phyloP scores from a whole-genome alignment of 768 basidiomycete genomes.

The Cystobasidium onofrii region DNA sequence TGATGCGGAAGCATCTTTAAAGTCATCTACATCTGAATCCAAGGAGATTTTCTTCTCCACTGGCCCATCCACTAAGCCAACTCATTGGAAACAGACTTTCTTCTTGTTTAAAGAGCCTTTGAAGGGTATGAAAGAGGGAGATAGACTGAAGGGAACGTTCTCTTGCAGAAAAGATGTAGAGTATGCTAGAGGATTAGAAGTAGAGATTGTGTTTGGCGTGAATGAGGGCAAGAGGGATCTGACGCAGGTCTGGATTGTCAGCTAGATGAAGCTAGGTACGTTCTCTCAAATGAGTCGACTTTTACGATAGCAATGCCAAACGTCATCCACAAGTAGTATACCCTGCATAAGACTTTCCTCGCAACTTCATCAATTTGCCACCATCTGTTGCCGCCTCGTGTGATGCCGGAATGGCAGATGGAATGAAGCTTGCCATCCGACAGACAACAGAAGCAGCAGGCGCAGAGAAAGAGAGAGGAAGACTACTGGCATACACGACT shows the following conservation, averaged over 20 bases:
- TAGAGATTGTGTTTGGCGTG: constrained; percentile 73
- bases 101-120: constrained; percentile 78
- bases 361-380: neutral
- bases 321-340: neutral
- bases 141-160: constrained; percentile 69
- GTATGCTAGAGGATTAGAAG: constrained; percentile 79
- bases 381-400: neutral
- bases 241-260: constrained; percentile 20
- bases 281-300: no score
- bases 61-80: constrained; percentile 73
- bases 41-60: constrained; percentile 59
- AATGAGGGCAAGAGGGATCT: constrained; percentile 6
- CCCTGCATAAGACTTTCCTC: neutral
- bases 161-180: constrained; percentile 66
- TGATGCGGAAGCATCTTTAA: constrained; percentile 35
- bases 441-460: neutral
- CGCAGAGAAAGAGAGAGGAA: neutral
- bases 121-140: constrained; percentile 57
- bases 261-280: neutral
- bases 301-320: no score
- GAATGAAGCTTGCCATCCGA: neutral
- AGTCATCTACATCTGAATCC: neutral
- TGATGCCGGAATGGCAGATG: neutral
- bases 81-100: constrained; percentile 94
- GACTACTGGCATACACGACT: neutral